phyloP scores from a whole-genome alignment of 305 asterid species.

The Fraxinus baroniana region DNA sequence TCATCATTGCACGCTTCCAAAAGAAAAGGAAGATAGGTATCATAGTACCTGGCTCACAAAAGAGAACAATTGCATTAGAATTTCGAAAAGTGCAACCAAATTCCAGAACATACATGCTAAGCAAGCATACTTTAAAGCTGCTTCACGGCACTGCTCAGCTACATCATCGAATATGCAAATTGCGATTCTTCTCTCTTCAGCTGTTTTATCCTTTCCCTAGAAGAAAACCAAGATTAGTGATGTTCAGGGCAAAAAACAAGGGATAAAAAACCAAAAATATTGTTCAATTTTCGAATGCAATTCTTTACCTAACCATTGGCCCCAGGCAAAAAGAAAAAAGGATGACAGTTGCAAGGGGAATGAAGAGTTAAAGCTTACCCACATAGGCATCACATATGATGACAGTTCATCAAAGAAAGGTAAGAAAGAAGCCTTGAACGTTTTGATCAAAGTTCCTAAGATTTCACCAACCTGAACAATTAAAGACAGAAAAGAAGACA shows the following conservation, averaged over 20 bases:
- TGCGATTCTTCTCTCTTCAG: constrained; percentile 95
- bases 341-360: constrained; percentile 8
- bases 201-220: constrained; percentile 86
- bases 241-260: not conserved
- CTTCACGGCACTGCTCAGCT: constrained; percentile 88
- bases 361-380: constrained; percentile 57
- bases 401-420: constrained; percentile 85
- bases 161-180: constrained; percentile 97
- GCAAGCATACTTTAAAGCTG: constrained; percentile 65
- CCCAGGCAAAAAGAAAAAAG: not conserved
- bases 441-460: constrained; percentile 76
- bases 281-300: not conserved
- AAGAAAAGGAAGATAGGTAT: constrained; percentile 85
- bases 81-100: constrained; percentile 15
- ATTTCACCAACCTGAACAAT: constrained; percentile 73
- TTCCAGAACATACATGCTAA: not conserved
- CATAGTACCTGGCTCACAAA: constrained; percentile 70
- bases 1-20: constrained; percentile 96
- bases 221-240: constrained; percentile 10
- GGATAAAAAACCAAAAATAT: not conserved
- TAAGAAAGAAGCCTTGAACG: constrained; percentile 75
- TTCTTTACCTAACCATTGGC: not conserved
- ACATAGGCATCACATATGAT: constrained; percentile 86
- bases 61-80: not conserved
- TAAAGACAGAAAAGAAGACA: constrained; percentile 4